Conservation (phyloP, 768 basidiomycete genomes). For the Leccinum disarticulatum region DNA sequence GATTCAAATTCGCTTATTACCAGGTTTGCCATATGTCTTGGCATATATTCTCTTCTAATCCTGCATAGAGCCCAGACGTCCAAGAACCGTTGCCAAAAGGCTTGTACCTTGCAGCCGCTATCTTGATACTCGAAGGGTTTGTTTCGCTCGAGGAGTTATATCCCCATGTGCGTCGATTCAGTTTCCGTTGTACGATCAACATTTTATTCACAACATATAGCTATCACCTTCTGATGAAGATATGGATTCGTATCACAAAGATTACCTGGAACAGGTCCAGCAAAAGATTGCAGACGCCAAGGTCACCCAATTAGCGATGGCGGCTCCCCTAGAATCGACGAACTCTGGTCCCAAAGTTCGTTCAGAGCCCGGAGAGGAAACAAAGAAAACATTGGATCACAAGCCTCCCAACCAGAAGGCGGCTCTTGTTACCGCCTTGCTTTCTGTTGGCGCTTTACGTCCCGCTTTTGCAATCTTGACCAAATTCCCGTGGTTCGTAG, state of each 20-base stretch:
- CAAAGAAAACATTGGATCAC: constrained; percentile 35
- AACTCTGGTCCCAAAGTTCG: constrained; percentile 42
- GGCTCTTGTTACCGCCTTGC: constrained; percentile 72
- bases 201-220: constrained; percentile 38
- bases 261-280: constrained; percentile 63
- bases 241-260: constrained; percentile 65
- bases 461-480: constrained; percentile 77
- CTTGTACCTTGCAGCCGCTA: constrained; percentile 78
- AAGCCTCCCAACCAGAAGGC: constrained; percentile 75
- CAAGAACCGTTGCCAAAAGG: constrained; percentile 64
- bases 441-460: constrained; percentile 81
- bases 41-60: constrained; percentile 15
- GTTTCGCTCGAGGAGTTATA: constrained; percentile 86
- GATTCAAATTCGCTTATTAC: constrained; percentile 96
- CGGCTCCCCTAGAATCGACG: constrained; percentile 70
- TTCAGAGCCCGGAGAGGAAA: constrained; percentile 38
- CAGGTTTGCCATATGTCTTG: constrained; percentile 53
- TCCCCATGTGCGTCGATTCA: constrained; percentile 67
- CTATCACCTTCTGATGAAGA: constrained; percentile 73
- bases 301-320: constrained; percentile 78
- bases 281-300: constrained; percentile 68
- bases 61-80: constrained; percentile 51
- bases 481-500: constrained; percentile 82
- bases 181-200: not conserved
- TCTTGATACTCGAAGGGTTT: constrained; percentile 89